Evolutionary conservation across 257 asterid species (phyloP).

Genomic region (Rauvolfia tetraphylla): DNA sequence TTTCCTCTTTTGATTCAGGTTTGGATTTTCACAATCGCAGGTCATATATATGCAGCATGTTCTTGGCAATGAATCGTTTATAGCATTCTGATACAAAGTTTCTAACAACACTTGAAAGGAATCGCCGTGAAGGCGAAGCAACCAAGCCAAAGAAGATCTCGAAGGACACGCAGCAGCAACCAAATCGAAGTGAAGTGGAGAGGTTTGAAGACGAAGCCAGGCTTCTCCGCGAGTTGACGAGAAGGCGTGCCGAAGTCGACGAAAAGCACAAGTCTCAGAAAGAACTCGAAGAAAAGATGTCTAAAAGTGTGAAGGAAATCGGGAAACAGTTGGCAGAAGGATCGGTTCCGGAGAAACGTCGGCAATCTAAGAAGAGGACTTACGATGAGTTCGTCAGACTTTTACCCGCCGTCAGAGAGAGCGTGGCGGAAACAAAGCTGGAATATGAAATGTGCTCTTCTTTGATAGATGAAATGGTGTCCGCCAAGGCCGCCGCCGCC

Average conservation of each 20-base stretch:
- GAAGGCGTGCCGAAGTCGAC: neutral
- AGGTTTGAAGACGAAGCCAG: neutral
- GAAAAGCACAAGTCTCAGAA: neutral
- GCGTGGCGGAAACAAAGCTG: neutral
- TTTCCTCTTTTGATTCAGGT: too few relatives aligned
- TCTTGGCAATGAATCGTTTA: too few relatives aligned
- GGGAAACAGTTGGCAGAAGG: neutral
- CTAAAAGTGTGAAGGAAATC: neutral
- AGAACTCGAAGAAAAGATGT: neutral
- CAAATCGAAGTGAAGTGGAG: too few relatives aligned
- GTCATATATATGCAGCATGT: too few relatives aligned
- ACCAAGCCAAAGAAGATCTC: too few relatives aligned
- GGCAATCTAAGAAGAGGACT: neutral
- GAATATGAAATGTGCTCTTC: neutral
- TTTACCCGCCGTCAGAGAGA: neutral
- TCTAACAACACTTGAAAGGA: too few relatives aligned
- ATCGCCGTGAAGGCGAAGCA: too few relatives aligned
- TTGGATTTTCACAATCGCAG: too few relatives aligned
- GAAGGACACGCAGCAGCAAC: too few relatives aligned
- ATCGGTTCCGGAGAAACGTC: neutral
- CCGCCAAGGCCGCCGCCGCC: too few relatives aligned
- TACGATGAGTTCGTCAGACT: neutral
- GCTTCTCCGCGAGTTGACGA: neutral
- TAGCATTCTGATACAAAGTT: too few relatives aligned
- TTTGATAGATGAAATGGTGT: too few relatives aligned